phyloP scores from a whole-genome alignment of 2,329 filamentous ascomycete genomes.

The Colletotrichum filicis region DNA sequence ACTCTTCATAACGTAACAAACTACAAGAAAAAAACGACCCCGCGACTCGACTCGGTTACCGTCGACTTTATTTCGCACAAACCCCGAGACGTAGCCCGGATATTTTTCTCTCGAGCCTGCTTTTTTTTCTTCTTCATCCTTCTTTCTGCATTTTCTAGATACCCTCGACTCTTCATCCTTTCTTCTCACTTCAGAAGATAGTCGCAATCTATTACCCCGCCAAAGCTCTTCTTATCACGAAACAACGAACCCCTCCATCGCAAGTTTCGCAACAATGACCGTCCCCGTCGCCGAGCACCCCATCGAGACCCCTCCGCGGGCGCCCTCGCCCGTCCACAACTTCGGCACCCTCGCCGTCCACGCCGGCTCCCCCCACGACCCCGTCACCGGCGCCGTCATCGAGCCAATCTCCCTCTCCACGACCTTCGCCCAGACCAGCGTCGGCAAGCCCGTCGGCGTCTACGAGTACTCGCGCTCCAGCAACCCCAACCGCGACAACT shows the following conservation, averaged over 20 bases:
- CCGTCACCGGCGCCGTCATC: slow-evolving; percentile 93
- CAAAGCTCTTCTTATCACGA: background rate
- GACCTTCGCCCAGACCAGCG: slow-evolving; percentile 91
- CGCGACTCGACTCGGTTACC: slow-evolving; percentile 30
- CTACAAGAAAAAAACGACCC: slow-evolving; percentile 26
- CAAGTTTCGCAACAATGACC: slow-evolving; percentile 40
- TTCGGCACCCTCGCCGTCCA: slow-evolving; percentile 97
- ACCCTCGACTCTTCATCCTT: background rate
- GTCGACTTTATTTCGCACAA: slow-evolving; percentile 20
- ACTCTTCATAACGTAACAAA: slow-evolving; percentile 24
- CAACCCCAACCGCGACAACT: slow-evolving; percentile 96
- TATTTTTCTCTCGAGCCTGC: background rate
- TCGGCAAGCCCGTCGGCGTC: slow-evolving; percentile 85
- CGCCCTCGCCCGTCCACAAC: slow-evolving; percentile 75
- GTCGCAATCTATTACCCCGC: background rate
- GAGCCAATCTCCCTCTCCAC: slow-evolving; percentile 96
- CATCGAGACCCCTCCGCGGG: slow-evolving; percentile 41
- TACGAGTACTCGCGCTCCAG: slow-evolving; percentile 95
- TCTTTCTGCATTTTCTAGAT: slow-evolving; percentile 1
- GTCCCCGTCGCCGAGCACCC: slow-evolving; percentile 43
- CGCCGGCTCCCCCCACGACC: slow-evolving; percentile 90
- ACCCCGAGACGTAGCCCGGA: background rate
- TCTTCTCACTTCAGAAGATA: background rate
- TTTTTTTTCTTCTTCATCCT: background rate
- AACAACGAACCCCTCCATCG: slow-evolving; percentile 6